Conservation (phyloP, 306 rosid species). For the Acacia acuminata region DNA sequence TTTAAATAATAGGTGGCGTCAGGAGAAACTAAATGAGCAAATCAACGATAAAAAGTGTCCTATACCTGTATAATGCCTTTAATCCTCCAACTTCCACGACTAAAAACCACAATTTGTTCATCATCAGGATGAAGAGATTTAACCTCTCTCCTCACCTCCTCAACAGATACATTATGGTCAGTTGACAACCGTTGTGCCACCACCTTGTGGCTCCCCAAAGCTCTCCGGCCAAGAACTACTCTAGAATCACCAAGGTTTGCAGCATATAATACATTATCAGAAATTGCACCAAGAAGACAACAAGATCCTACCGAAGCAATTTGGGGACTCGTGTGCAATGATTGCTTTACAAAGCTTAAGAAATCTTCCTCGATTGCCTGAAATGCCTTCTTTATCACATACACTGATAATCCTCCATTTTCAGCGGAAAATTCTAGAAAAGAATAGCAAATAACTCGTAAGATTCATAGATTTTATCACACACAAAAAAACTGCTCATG, state of each 20-base stretch:
- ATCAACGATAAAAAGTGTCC: background rate
- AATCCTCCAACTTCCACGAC: slow-evolving; percentile 92
- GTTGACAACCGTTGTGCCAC: slow-evolving; percentile 86
- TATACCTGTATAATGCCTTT: slow-evolving; percentile 98
- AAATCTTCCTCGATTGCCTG: slow-evolving; percentile 87
- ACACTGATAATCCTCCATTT: slow-evolving; percentile 83
- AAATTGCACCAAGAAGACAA: slow-evolving; percentile 89
- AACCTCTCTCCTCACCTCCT: slow-evolving; percentile 89
- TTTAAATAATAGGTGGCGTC: background rate
- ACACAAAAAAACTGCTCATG: background rate
- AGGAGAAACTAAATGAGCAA: background rate
- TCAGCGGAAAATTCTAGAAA: slow-evolving; percentile 75
- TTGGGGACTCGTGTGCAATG: slow-evolving; percentile 57
- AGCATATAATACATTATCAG: slow-evolving; percentile 67
- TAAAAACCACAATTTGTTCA: slow-evolving; percentile 69
- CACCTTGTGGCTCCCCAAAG: slow-evolving; percentile 36
- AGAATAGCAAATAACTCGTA: background rate
- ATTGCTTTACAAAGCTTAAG: slow-evolving; percentile 66
- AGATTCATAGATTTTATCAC: background rate
- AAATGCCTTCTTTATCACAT: slow-evolving; percentile 88
- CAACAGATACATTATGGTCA: slow-evolving; percentile 90
- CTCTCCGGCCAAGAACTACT: slow-evolving; percentile 82
- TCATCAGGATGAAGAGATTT: slow-evolving; percentile 96
- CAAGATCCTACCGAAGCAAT: slow-evolving; percentile 93
- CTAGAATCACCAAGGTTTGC: slow-evolving; percentile 97